Percentiles rank a stretch among this genome's conserved stretches.
These are phyloP conservation scores for Talaromyces liani DNA, from an alignment of 495 filamentous ascomycete genomes.

Conservation along the genomic window DNA sequence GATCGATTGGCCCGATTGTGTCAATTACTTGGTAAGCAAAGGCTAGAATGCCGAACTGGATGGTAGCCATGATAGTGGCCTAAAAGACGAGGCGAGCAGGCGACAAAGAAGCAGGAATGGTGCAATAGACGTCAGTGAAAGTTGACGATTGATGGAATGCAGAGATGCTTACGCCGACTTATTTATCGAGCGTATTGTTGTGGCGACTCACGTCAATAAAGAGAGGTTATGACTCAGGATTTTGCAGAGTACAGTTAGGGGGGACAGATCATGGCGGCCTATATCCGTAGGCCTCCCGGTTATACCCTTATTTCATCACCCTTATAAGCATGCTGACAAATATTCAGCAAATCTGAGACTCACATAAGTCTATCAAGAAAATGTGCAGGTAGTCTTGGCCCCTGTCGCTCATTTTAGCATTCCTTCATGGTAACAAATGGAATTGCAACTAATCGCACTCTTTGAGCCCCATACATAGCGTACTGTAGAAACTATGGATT, in stretches of 20 bases:
- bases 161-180: neutral
- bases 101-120: neutral
- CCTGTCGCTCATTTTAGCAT: too few relatives aligned
- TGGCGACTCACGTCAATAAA: neutral
- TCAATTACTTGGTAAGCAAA: constrained; percentile 26
- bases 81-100: neutral
- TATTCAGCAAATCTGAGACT: too few relatives aligned
- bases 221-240: neutral
- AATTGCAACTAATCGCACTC: too few relatives aligned
- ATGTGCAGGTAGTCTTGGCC: too few relatives aligned
- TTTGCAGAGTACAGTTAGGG: neutral
- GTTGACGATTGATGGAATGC: neutral
- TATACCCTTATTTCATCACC: neutral
- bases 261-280: neutral
- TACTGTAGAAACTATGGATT: neutral
- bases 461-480: too few relatives aligned
- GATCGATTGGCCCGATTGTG: constrained; percentile 23
- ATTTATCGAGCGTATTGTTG: constrained; percentile 1
- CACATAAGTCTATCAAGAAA: too few relatives aligned
- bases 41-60: constrained; percentile 19
- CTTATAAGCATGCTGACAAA: too few relatives aligned
- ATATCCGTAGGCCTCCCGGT: constrained; percentile 3
- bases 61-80: constrained; percentile 14
- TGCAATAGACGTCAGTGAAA: neutral
- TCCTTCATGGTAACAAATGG: too few relatives aligned